phyloP scores from a whole-genome alignment of 768 basidiomycete genomes.

The Lactifluus subvellereus region DNA sequence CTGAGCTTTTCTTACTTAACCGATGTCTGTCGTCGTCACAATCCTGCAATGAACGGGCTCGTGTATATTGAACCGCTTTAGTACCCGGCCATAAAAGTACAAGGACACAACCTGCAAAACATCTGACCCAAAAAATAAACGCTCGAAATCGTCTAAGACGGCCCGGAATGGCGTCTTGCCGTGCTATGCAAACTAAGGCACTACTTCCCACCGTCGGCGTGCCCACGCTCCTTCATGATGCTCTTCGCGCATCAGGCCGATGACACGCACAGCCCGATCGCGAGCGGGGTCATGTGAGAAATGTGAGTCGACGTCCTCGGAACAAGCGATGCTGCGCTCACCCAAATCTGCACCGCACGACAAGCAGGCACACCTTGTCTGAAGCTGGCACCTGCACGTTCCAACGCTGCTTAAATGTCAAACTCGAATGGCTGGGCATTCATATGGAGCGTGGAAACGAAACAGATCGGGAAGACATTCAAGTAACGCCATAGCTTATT shows the following conservation, averaged over 20 bases:
- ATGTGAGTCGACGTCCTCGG: too few species aligned
- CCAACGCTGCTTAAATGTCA: too few species aligned
- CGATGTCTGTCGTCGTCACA: too few species aligned
- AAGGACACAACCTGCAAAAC: neutral
- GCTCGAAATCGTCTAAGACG: neutral
- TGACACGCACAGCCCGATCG: constrained; percentile 49
- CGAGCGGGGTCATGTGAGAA: constrained; percentile 45
- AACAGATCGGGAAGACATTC: too few species aligned
- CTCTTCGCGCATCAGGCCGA: constrained; percentile 43
- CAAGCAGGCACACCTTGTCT: too few species aligned
- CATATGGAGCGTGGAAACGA: too few species aligned
- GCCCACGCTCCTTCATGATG: constrained; percentile 33
- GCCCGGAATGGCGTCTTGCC: constrained; percentile 2
- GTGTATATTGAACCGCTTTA: neutral
- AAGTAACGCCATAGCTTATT: too few species aligned
- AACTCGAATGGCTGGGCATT: too few species aligned
- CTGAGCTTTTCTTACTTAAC: too few species aligned
- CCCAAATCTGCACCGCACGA: too few species aligned
- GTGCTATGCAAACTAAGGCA: constrained; percentile 36
- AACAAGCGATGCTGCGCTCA: too few species aligned
- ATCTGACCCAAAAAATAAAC: neutral
- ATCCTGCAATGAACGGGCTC: neutral
- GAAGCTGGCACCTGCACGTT: too few species aligned
- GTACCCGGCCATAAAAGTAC: neutral
- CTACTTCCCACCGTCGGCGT: constrained; percentile 45